Evolutionary conservation across 1,284 basidiomycete genomes (phyloP).

Genomic region (Earliella scabrosa): DNA sequence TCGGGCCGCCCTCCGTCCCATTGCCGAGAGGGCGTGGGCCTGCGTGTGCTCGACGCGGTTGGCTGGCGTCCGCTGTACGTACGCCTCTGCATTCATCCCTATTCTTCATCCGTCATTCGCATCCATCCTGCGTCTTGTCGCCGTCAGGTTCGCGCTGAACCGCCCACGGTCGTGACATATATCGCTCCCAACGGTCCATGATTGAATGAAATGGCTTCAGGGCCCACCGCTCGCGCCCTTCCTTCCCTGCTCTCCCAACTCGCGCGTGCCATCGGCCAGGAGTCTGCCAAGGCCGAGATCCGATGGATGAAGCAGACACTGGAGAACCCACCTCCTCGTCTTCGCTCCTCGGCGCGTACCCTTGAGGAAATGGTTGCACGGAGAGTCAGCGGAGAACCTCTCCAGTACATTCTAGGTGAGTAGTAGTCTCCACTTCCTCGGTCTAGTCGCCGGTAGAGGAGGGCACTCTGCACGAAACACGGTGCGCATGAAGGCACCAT

Average conservation of each 20-base stretch:
- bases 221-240: constrained; percentile 5
- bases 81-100: too few species aligned
- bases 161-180: too few species aligned
- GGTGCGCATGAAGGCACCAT: too few species aligned
- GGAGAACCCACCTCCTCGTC: not conserved
- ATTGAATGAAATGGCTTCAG: too few species aligned
- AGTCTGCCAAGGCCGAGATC: constrained; percentile 56
- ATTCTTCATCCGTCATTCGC: too few species aligned
- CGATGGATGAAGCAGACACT: constrained; percentile 63
- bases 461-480: too few species aligned
- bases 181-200: too few species aligned
- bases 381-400: constrained; percentile 71
- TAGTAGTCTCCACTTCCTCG: constrained; percentile 3
- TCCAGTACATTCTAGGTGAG: constrained; percentile 91
- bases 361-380: constrained; percentile 57
- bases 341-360: constrained; percentile 23
- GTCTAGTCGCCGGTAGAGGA: too few species aligned
- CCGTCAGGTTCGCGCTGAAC: too few species aligned
- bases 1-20: constrained; percentile 26
- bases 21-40: not conserved
- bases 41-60: not conserved
- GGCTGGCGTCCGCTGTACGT: not conserved
- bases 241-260: constrained; percentile 43
- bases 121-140: too few species aligned
- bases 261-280: constrained; percentile 43